A percentile compares a stretch with the other conserved stretches of the same genome.
These are phyloP conservation scores for Zygosaccharomyces pseudorouxii DNA, from an alignment of 805 yeast genomes.

Conservation along the genomic window DNA sequence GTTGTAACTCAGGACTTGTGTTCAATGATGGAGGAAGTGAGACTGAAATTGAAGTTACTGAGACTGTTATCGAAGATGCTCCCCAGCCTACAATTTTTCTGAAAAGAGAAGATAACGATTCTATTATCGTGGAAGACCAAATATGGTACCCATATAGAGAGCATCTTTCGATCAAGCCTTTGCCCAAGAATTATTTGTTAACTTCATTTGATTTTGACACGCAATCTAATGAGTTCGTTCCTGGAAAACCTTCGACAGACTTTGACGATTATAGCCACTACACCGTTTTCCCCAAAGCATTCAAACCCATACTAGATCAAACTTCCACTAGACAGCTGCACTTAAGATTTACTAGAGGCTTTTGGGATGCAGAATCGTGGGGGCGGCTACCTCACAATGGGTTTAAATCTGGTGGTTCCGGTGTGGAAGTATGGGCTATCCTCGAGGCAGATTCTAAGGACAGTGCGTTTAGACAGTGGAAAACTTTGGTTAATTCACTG, in stretches of 20 bases:
- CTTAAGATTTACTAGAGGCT: slow-evolving; percentile 85
- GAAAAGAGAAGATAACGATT: background rate
- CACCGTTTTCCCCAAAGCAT: slow-evolving; percentile 69
- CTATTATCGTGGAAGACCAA: slow-evolving; percentile 7
- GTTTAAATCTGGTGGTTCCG: slow-evolving; percentile 77
- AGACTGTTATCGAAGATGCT: background rate
- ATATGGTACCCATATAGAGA: slow-evolving; percentile 53
- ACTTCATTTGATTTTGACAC: slow-evolving; percentile 68
- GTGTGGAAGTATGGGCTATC: slow-evolving; percentile 89
- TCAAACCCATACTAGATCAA: slow-evolving; percentile 68
- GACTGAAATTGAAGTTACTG: background rate
- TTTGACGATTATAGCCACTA: slow-evolving; percentile 43
- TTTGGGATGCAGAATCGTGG: slow-evolving; percentile 90
- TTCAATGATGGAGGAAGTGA: background rate
- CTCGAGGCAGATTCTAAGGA: slow-evolving; percentile 57
- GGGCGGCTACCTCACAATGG: slow-evolving; percentile 78
- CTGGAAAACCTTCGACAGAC: slow-evolving; percentile 23
- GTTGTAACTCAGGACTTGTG: slow-evolving; percentile 1
- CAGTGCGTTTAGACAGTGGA: slow-evolving; percentile 66
- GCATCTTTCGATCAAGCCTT: slow-evolving; percentile 56
- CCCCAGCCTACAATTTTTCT: background rate
- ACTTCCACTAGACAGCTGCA: slow-evolving; percentile 73
- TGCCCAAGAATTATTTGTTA: slow-evolving; percentile 65
- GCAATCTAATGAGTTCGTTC: slow-evolving; percentile 44
- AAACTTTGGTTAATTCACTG: slow-evolving; percentile 60